These are phyloP conservation scores for Taxillus chinensis DNA, from an alignment of 164 flowering plant genomes.

Conservation along the genomic window DNA sequence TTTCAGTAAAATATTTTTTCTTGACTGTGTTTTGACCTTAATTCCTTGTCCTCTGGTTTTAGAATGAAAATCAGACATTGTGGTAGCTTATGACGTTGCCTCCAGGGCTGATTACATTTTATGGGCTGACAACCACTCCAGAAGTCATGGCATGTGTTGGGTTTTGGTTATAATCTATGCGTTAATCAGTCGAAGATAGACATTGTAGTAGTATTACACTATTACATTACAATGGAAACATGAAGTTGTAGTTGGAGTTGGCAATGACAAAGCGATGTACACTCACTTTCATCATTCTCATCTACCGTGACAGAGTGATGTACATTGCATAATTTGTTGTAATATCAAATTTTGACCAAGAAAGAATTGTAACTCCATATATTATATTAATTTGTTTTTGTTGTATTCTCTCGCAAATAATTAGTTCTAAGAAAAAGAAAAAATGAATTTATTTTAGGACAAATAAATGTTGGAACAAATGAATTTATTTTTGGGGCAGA, in stretches of 20 bases:
- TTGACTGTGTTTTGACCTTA: no score
- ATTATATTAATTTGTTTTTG: no score
- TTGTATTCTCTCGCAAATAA: no score
- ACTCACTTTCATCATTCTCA: no score
- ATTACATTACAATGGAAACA: conserved; percentile 98
- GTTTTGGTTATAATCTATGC: conserved; percentile 92
- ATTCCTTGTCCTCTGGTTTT: conserved; percentile 5
- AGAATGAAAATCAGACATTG: conserved; percentile 86
- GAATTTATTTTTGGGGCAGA: no score
- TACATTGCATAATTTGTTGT: no score
- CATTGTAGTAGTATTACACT: conserved; percentile 81
- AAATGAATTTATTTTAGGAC: no score
- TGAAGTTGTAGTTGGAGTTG: conserved; percentile 96
- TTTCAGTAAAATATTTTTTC: no score
- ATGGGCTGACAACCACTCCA: conserved; percentile 79
- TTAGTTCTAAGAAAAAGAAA: no score
- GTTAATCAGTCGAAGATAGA: conserved; percentile 67
- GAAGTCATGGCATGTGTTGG: conserved; percentile 97
- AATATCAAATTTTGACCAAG: no score
- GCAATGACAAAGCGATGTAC: conserved; percentile 74
- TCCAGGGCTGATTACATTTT: conserved; percentile 92
- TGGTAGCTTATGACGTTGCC: conserved; percentile 99
- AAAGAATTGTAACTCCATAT: no score
- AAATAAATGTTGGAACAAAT: no score
- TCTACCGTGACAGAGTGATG: neutral